These are phyloP conservation scores for Gastrolobium bilobum DNA, from an alignment of 306 rosid genomes.

Conservation along the genomic window DNA sequence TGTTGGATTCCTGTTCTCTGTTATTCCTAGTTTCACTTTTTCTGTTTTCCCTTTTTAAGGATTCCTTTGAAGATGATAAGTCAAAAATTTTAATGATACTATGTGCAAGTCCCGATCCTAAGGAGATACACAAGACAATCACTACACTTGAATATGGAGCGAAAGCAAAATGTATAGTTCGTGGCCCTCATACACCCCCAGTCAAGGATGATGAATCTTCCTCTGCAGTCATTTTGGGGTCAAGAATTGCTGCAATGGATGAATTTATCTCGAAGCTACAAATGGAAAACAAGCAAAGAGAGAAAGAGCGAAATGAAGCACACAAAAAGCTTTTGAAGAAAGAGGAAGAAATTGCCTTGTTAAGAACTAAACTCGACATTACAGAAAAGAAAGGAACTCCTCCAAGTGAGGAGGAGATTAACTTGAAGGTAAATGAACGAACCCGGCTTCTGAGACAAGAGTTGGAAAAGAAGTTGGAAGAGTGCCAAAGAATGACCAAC, in stretches of 20 bases:
- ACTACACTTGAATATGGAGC: conserved; percentile 98
- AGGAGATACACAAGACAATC: conserved; percentile 96
- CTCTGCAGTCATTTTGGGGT: conserved; percentile 87
- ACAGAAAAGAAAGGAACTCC: conserved; percentile 61
- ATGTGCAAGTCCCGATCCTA: conserved; percentile 98
- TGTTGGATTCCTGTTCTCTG: conserved; percentile 21
- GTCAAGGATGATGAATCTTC: conserved; percentile 85
- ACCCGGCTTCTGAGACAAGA: conserved; percentile 72
- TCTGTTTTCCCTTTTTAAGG: conserved; percentile 58
- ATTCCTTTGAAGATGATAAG: conserved; percentile 97
- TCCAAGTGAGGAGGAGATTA: conserved; percentile 83
- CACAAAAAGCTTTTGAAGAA: conserved; percentile 82
- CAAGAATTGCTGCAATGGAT: conserved; percentile 94
- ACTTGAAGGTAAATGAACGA: conserved; percentile 76
- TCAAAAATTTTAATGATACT: conserved; percentile 92
- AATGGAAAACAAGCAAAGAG: conserved; percentile 84
- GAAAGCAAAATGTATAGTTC: conserved; percentile 96
- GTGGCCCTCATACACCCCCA: conserved; percentile 92
- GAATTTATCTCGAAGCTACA: conserved; percentile 92
- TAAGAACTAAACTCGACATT: conserved; percentile 72
- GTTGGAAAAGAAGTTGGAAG: conserved; percentile 89
- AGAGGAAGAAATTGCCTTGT: conserved; percentile 80
- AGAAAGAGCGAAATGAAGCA: conserved; percentile 85
- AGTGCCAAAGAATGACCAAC: conserved; percentile 90
- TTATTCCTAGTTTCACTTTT: conserved; percentile 34